Conservation (phyloP, 1,139 yeast species). For the Kurtzmaniella quercitrusa region DNA sequence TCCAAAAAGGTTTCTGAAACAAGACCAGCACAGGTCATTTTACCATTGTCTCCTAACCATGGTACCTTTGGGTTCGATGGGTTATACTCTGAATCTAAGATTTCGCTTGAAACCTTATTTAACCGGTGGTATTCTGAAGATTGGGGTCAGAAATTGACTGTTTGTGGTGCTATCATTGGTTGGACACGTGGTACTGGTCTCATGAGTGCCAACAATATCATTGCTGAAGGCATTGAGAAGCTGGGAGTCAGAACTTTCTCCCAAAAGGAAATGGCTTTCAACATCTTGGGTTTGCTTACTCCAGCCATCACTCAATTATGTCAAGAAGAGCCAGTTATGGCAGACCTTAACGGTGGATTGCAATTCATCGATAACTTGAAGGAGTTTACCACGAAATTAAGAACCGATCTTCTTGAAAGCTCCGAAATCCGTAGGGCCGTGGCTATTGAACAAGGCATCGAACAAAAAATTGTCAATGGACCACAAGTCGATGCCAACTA, state of each 20-base stretch:
- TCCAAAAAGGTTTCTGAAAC: slow-evolving; percentile 83
- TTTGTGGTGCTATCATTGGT: slow-evolving; percentile 98
- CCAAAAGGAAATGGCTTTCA: slow-evolving; percentile 99
- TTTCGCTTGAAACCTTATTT: slow-evolving; percentile 90
- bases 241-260: slow-evolving; percentile 96
- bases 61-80: slow-evolving; percentile 99
- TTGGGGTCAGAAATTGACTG: slow-evolving; percentile 90
- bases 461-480: slow-evolving; percentile 90
- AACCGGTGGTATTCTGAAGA: slow-evolving; percentile 99
- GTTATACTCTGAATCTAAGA: slow-evolving; percentile 93
- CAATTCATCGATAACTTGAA: slow-evolving; percentile 90
- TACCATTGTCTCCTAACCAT: slow-evolving; percentile 97
- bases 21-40: slow-evolving; percentile 95
- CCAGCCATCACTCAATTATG: slow-evolving; percentile 82
- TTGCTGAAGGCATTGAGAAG: slow-evolving; percentile 95
- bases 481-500: slow-evolving; percentile 84
- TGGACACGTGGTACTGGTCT: slow-evolving; percentile 99
- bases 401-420: slow-evolving; percentile 77
- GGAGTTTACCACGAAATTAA: slow-evolving; percentile 76
- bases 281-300: slow-evolving; percentile 87
- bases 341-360: slow-evolving; percentile 98
- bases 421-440: slow-evolving; percentile 95
- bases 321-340: slow-evolving; percentile 93
- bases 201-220: slow-evolving; percentile 94
- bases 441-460: slow-evolving; percentile 86